Percentiles rank a stretch among this genome's conserved stretches.
Evolutionary conservation across 2,329 filamentous ascomycete species (phyloP).

Genomic region (Didymella segeticola): DNA sequence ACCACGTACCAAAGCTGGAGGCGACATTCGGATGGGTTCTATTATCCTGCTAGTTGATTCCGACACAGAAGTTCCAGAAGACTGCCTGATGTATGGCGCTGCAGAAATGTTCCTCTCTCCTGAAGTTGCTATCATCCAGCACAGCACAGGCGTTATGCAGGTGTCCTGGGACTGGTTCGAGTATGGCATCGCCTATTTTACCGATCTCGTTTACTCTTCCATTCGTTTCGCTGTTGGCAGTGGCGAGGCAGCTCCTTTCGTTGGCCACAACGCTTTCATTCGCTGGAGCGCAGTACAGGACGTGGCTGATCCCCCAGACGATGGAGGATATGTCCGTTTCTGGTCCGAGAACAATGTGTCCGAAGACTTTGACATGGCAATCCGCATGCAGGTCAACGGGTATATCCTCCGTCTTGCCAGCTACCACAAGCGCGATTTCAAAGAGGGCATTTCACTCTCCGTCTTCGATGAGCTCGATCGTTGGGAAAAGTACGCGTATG

Average conservation of each 20-base stretch:
- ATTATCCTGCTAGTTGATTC: slow-evolving; percentile 71
- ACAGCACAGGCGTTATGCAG: slow-evolving; percentile 73
- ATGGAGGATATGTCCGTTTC: slow-evolving; percentile 69
- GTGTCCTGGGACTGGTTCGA: slow-evolving; percentile 76
- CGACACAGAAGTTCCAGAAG: slow-evolving; percentile 59
- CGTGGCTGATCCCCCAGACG: slow-evolving; percentile 56
- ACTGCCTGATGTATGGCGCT: slow-evolving; percentile 79
- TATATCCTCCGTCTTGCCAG: slow-evolving; percentile 73
- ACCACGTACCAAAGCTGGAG: slow-evolving; percentile 76
- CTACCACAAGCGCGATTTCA: slow-evolving; percentile 73
- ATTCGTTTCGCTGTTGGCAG: slow-evolving; percentile 74
- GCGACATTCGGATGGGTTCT: slow-evolving; percentile 84
- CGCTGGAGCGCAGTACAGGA: slow-evolving; percentile 71
- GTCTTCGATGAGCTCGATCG: slow-evolving; percentile 75
- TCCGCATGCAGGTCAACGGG: slow-evolving; percentile 73
- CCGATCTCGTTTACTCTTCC: slow-evolving; percentile 76
- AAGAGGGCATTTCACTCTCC: slow-evolving; percentile 75
- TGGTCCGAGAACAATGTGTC: slow-evolving; percentile 80
- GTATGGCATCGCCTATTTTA: slow-evolving; percentile 79
- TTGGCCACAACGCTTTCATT: slow-evolving; percentile 78
- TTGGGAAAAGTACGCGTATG: slow-evolving; percentile 76
- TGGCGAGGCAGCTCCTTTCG: slow-evolving; percentile 76
- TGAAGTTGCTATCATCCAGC: slow-evolving; percentile 80
- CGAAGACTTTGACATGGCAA: slow-evolving; percentile 78
- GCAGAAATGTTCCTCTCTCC: slow-evolving; percentile 83